Evolutionary conservation across 2,329 filamentous ascomycete species (phyloP).

Genomic region (Phaeosphaeriaceae sp.): DNA sequence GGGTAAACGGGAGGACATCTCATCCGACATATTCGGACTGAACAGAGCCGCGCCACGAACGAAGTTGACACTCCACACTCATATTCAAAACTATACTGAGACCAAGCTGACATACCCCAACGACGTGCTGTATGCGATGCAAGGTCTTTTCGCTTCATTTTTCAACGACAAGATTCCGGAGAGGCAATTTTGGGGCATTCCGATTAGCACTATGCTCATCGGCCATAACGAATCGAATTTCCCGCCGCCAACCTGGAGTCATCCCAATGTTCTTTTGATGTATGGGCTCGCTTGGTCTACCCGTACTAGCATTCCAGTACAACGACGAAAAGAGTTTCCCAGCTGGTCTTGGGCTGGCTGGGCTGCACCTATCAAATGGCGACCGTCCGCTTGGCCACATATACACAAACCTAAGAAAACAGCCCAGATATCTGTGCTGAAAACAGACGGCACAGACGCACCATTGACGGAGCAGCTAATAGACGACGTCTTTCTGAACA

Average conservation of each 20-base stretch:
- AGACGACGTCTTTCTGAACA: not conserved
- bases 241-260: not conserved
- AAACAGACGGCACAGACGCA: not conserved
- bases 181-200: not conserved
- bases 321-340: not conserved
- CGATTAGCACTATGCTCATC: not conserved
- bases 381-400: not conserved
- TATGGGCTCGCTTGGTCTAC: not conserved
- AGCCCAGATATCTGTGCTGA: not conserved
- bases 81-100: not conserved
- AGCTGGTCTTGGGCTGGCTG: conserved; percentile 3
- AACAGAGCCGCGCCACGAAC: not conserved
- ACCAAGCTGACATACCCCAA: not conserved
- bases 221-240: not conserved
- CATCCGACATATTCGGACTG: not conserved
- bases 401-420: not conserved
- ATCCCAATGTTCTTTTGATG: not conserved
- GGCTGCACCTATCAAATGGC: not conserved
- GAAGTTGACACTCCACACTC: not conserved
- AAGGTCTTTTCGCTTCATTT: not conserved
- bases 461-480: not conserved
- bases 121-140: not conserved
- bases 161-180: not conserved
- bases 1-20: not conserved
- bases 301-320: not conserved